phyloP scores from a whole-genome alignment of 208 protist genomes.

The Wallacemonas collosoma region DNA sequence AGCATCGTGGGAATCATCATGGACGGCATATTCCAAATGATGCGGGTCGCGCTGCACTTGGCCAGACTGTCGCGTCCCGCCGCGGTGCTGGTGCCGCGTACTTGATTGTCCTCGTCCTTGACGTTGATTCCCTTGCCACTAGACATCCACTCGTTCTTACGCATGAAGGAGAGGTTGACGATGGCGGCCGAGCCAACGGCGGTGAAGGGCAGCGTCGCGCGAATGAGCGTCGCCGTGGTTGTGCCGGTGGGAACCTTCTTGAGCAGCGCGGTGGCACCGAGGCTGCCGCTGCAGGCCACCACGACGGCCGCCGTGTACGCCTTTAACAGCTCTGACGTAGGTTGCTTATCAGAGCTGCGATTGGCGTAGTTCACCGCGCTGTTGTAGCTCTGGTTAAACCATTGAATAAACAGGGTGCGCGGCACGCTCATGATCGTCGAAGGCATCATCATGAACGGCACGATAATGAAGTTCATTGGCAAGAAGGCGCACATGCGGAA shows the following conservation, averaged over 20 bases:
- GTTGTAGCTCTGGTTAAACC: constrained; percentile 95
- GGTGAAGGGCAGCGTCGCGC: constrained; percentile 82
- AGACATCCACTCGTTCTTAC: constrained; percentile 88
- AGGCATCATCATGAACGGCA: constrained; percentile 90
- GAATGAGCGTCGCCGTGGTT: constrained; percentile 60
- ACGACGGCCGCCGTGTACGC: constrained; percentile 81
- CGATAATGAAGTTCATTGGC: constrained; percentile 91
- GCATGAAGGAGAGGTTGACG: constrained; percentile 91
- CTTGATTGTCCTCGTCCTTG: constrained; percentile 81
- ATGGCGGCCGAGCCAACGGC: constrained; percentile 80
- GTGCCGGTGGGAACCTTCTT: constrained; percentile 57
- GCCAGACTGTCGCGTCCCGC: constrained; percentile 80
- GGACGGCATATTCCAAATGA: constrained; percentile 81
- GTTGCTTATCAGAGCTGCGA: constrained; percentile 89
- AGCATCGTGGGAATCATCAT: constrained; percentile 90
- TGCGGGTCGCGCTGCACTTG: constrained; percentile 79
- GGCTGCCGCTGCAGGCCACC: constrained; percentile 59
- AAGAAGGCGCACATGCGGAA: constrained; percentile 94
- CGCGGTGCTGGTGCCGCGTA: constrained; percentile 65
- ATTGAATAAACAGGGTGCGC: constrained; percentile 89
- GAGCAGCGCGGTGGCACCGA: constrained; percentile 67
- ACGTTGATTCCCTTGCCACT: constrained; percentile 77
- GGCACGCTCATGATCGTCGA: constrained; percentile 62
- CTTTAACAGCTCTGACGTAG: constrained; percentile 70
- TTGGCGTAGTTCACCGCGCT: constrained; percentile 95